Percentiles rank a stretch among this genome's conserved stretches.
phyloP scores from a whole-genome alignment of 495 filamentous ascomycete species.

The Penicilliopsis zonata region DNA sequence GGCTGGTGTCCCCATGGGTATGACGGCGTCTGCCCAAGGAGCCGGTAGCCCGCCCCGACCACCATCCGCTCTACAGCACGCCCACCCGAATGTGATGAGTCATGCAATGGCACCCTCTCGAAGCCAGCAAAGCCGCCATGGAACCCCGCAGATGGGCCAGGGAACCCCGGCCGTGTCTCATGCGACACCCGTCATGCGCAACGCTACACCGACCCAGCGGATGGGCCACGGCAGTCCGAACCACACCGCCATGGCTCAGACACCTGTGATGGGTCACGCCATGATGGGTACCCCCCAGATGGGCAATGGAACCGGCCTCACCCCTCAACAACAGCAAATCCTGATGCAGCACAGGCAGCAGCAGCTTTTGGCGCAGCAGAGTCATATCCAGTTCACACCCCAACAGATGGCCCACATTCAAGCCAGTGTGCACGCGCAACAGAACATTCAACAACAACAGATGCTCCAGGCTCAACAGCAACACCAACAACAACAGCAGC shows the following conservation, averaged over 20 bases:
- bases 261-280: slow-evolving; percentile 43
- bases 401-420: slow-evolving; percentile 35
- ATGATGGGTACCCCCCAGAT: slow-evolving; percentile 35
- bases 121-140: slow-evolving; percentile 64
- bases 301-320: slow-evolving; percentile 21
- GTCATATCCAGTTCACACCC: slow-evolving; percentile 33
- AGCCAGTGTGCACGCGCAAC: slow-evolving; percentile 38
- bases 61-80: slow-evolving; percentile 63
- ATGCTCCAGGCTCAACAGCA: slow-evolving; percentile 25
- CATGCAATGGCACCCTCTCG: slow-evolving; percentile 63
- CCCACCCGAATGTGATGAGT: slow-evolving; percentile 53
- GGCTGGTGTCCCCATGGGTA: slow-evolving; percentile 62
- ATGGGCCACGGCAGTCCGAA: slow-evolving; percentile 62
- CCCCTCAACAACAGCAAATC: slow-evolving; percentile 33
- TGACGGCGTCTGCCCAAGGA: slow-evolving; percentile 61
- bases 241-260: slow-evolving; percentile 44
- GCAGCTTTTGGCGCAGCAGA: slow-evolving; percentile 31
- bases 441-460: slow-evolving; percentile 40
- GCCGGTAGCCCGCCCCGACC: slow-evolving; percentile 67
- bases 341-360: slow-evolving; percentile 37
- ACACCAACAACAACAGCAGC: slow-evolving; percentile 23
- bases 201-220: slow-evolving; percentile 57
- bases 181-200: slow-evolving; percentile 57
- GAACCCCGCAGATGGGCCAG: slow-evolving; percentile 71
- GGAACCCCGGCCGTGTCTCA: slow-evolving; percentile 69